These are phyloP conservation scores for Aspergillus thermomutatus DNA, from an alignment of 2,329 filamentous ascomycete genomes.

Conservation along the genomic window DNA sequence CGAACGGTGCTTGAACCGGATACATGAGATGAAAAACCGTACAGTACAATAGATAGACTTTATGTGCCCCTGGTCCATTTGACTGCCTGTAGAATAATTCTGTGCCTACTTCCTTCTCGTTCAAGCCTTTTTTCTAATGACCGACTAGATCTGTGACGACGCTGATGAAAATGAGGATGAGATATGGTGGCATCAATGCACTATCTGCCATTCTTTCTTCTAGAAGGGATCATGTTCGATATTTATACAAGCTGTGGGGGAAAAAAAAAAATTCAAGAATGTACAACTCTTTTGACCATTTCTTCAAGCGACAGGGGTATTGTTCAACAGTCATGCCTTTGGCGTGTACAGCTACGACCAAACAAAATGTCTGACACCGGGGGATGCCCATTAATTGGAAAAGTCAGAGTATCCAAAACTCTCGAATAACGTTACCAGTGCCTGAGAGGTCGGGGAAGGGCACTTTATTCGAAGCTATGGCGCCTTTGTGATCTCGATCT, in stretches of 20 bases:
- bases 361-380: neutral
- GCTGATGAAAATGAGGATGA: neutral
- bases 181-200: neutral
- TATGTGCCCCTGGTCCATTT: slow-evolving; percentile 4
- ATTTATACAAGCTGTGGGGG: neutral
- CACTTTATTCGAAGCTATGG: neutral
- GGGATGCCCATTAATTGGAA: neutral
- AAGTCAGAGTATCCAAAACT: neutral
- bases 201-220: neutral
- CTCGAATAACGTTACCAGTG: neutral
- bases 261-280: neutral
- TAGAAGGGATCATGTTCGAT: neutral
- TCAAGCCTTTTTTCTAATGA: slow-evolving; percentile 6
- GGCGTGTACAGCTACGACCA: neutral
- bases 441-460: neutral
- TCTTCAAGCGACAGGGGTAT: neutral
- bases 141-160: neutral
- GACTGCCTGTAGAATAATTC: slow-evolving; percentile 1
- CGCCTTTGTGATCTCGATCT: neutral
- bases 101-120: neutral
- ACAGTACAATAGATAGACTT: slow-evolving; percentile 13
- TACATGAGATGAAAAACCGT: slow-evolving; percentile 35
- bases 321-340: neutral
- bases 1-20: slow-evolving; percentile 69
- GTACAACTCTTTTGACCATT: neutral